phyloP scores from a whole-genome alignment of 1,284 basidiomycete species.

The Inonotus obliquus region DNA sequence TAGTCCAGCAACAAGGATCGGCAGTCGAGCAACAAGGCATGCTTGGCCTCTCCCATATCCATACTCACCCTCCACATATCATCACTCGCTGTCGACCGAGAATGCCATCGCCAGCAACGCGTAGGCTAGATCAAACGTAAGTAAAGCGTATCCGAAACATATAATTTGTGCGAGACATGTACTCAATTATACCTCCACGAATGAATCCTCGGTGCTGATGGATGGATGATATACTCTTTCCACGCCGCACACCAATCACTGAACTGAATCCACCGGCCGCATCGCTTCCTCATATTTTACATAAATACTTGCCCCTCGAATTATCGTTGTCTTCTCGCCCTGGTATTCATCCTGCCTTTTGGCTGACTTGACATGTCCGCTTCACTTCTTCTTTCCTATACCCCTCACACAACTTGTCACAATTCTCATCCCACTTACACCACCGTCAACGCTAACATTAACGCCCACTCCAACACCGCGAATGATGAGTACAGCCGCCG shows the following conservation, averaged over 20 bases:
- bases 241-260: neutral
- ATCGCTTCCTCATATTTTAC: neutral
- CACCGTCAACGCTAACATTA: no score
- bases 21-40: neutral
- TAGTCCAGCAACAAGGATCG: neutral
- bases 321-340: neutral
- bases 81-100: neutral
- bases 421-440: no score
- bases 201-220: no score
- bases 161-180: neutral
- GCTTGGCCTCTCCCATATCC: neutral
- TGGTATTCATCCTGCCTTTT: neutral
- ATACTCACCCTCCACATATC: neutral
- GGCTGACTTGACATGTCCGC: neutral
- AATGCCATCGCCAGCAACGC: constrained; percentile 18
- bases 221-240: no score
- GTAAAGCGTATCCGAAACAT: neutral
- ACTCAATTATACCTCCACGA: neutral
- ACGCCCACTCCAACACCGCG: no score
- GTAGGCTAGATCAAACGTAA: constrained; percentile 12
- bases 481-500: neutral
- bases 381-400: neutral
- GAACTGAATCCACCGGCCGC: neutral
- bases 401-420: no score
- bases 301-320: neutral